Base-by-base conservation (phyloP, 2,329 filamentous ascomycete genomes). In the Colletotrichum sp. region DNA sequence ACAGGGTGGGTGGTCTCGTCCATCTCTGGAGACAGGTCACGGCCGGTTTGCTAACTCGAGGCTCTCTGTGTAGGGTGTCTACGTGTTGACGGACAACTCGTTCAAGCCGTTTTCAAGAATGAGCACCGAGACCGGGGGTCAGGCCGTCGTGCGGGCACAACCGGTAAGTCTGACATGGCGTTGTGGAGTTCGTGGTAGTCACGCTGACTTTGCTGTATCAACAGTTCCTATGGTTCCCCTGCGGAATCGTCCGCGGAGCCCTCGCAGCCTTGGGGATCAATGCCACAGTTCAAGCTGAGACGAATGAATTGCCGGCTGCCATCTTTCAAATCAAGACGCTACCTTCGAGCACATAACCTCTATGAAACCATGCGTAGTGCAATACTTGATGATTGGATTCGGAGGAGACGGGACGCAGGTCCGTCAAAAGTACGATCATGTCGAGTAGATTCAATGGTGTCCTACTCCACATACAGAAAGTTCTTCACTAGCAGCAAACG, bases 311-410 rank as follows among this genome's bases (percentile, higher is more conserved):
- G 71, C 97, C 97, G 1, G 91, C 91, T 8, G 97, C 96, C 44
- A 95, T 96, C 1, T 99, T 99, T 84, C 97, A 99, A 87, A 98
- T 99, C 84, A 98, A 98, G 87, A 97, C 95, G 52, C 88, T 94
- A 68, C 90, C 92, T 30, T 85, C 90, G 36, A 95, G 95, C 86
- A 86, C 91, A 81, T 94, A 88, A 81, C 24, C 28, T 76, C 77
- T 44, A 64, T 6, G n/a, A 62, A n/a, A 30, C 7, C 21, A 21
- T 39, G 49, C 21, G 18, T 39, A 26, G 21, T 16, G 32, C 34
- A 26, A 32, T 13, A 39, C 16, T 64, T 44, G 32, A 63, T 32
- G 8, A 71, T 21, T 60, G 36, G 30, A n/a, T 62, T 55, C 16
- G n/a, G 24, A 16, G 8, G 32, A 36, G n/a, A 59, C 24, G 34